Conservation (phyloP, 768 basidiomycete species). For the Naematelia encephala region DNA sequence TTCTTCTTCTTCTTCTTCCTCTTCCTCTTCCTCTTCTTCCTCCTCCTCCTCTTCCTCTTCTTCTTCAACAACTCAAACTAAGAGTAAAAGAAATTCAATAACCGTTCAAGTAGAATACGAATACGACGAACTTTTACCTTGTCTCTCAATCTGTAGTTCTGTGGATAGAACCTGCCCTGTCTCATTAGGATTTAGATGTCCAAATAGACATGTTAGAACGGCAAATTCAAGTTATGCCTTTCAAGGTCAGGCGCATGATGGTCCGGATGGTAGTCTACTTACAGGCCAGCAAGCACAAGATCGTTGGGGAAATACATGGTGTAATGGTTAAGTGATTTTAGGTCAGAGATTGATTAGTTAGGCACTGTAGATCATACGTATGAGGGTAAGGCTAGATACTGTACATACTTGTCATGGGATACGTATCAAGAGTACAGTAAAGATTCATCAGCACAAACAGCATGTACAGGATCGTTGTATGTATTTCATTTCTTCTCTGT, state of each 20-base stretch:
- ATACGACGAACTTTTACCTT: conserved; percentile 48
- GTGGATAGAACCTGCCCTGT: conserved; percentile 50
- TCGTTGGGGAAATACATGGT: conserved; percentile 44
- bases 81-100: neutral
- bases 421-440: too few species aligned
- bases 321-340: conserved; percentile 33
- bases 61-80: neutral
- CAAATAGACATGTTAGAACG: conserved; percentile 21
- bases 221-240: conserved; percentile 45
- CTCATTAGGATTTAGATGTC: conserved; percentile 47
- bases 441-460: too few species aligned
- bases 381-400: too few species aligned
- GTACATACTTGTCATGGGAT: too few species aligned
- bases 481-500: too few species aligned
- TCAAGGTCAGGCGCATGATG: conserved; percentile 30
- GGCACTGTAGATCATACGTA: too few species aligned
- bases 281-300: conserved; percentile 25
- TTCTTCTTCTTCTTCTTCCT: neutral
- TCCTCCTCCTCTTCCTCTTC: neutral
- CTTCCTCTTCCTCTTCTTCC: neutral
- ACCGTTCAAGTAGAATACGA: conserved; percentile 17
- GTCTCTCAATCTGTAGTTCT: conserved; percentile 42
- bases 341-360: too few species aligned
- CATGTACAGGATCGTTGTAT: too few species aligned
- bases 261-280: conserved; percentile 25